Conservation (phyloP, 2,329 filamentous ascomycete genomes). For the Pseudophaeomoniella oleicola region DNA sequence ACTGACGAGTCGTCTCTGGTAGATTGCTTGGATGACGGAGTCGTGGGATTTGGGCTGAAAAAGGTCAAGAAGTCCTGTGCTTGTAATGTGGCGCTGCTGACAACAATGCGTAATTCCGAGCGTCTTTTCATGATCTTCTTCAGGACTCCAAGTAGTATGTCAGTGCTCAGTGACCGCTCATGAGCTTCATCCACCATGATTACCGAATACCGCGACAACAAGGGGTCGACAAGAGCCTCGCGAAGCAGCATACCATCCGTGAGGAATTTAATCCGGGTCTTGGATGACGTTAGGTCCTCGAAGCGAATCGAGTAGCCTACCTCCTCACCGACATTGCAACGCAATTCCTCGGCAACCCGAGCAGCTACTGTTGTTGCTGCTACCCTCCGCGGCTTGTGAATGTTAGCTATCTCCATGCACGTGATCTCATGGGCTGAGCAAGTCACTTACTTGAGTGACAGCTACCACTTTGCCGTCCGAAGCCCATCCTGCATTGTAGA, state of each 20-base stretch:
- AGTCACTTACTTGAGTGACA: slow-evolving; percentile 64
- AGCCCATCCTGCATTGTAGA: slow-evolving; percentile 83
- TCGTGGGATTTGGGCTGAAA: slow-evolving; percentile 38
- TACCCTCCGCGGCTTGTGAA: slow-evolving; percentile 64
- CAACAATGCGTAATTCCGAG: slow-evolving; percentile 69
- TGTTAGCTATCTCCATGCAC: not conserved
- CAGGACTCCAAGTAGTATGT: slow-evolving; percentile 74
- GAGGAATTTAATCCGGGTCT: slow-evolving; percentile 84
- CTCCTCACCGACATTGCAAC: slow-evolving; percentile 74
- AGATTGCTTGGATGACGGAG: slow-evolving; percentile 18
- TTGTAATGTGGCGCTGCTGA: slow-evolving; percentile 88
- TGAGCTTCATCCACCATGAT: slow-evolving; percentile 98
- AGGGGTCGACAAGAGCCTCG: slow-evolving; percentile 83
- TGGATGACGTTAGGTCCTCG: slow-evolving; percentile 76
- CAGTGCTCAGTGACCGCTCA: slow-evolving; percentile 82
- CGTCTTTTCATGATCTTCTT: slow-evolving; percentile 79
- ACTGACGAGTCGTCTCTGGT: slow-evolving; percentile 24
- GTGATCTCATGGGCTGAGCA: not conserved
- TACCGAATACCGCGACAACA: slow-evolving; percentile 80
- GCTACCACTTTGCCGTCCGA: slow-evolving; percentile 68
- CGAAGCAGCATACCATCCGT: slow-evolving; percentile 85
- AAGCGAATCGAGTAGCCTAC: slow-evolving; percentile 86
- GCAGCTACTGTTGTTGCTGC: slow-evolving; percentile 82
- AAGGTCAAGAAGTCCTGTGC: slow-evolving; percentile 75
- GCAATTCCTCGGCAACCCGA: slow-evolving; percentile 78